phyloP scores from a whole-genome alignment of 371 early-diverging fungal genomes.

The Mortierella sp. region DNA sequence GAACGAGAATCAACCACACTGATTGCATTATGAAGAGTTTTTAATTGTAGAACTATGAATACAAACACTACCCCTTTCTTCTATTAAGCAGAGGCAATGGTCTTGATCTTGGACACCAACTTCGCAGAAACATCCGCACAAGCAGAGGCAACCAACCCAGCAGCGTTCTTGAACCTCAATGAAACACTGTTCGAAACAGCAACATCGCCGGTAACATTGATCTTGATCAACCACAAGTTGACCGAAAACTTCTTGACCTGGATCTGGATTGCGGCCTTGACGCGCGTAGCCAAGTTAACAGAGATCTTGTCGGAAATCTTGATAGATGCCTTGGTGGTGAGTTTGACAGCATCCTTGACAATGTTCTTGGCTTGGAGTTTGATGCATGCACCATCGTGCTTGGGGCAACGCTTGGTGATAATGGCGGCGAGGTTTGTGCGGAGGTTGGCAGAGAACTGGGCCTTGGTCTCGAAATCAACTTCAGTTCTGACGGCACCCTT shows the following conservation, averaged over 20 bases:
- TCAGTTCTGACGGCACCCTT: constrained; percentile 52
- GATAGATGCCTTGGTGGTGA: constrained; percentile 49
- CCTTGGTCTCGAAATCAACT: constrained; percentile 48
- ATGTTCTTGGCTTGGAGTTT: constrained; percentile 46
- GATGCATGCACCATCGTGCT: constrained; percentile 50
- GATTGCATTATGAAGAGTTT: not conserved
- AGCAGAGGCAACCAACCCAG: constrained; percentile 30
- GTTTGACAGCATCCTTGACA: constrained; percentile 41
- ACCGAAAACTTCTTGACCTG: constrained; percentile 53
- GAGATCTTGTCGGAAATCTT: constrained; percentile 41
- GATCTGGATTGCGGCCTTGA: constrained; percentile 47
- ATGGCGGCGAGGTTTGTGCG: constrained; percentile 40
- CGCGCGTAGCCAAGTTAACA: constrained; percentile 35
- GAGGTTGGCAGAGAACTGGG: constrained; percentile 44
- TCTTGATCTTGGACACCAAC: constrained; percentile 37
- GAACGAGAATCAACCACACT: not conserved
- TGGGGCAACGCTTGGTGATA: constrained; percentile 55
- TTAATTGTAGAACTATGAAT: not conserved
- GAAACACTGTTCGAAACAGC: constrained; percentile 30
- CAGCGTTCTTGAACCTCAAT: constrained; percentile 45
- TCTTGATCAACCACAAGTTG: constrained; percentile 41
- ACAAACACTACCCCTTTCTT: not conserved
- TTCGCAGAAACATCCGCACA: constrained; percentile 39
- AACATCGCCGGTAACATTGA: constrained; percentile 45
- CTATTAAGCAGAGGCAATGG: constrained; percentile 39